Evolutionary conservation across 2,329 filamentous ascomycete species (phyloP), one percentile per base, ranked within the genome.

Genomic region (Calonectria crousiana): DNA sequence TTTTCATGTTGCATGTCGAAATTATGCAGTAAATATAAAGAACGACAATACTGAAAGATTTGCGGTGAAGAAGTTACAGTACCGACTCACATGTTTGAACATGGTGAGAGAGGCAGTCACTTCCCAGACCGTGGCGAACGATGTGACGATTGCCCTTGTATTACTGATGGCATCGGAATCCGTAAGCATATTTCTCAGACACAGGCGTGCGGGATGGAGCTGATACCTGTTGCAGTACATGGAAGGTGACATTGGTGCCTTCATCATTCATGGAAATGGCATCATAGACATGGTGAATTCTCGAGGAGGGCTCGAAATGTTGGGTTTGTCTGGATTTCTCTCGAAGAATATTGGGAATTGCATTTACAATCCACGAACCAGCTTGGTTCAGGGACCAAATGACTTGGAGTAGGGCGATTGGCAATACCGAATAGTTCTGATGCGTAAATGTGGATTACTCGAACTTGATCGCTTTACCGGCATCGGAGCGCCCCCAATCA

Each of bases 1-100:
- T 20, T 76, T 78, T 6, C 74, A 76, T 0, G 74, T 78, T 6
- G 76, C 76, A 6, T 78, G 76, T 20, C 75, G 76, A 18, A 76
- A 78, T 49, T 78, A 78, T n/a, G 71, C 62, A 4, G 10, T 38
- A 16, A 34, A 41, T 23, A 77, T 67, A 16, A 71, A 60, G 20
- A 78, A 78, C 13, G 56, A n/a, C 1, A 51, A 69, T 3, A n/a
- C 69, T 0, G 16, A 34, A 10, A 67, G 23, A 13, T 72, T 62
- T 32, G 20, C 20, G 6, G 38, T 66, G 6, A 60, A 60, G 32
- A 72, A 72, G 44, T 52, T 72, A 16, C 69, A 67, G 41, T 72
- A 72, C 9, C 32, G 70, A 11, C 13, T 72, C 4, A 44, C 41
- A 16, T 72, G 70, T 26, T 28, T 72, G 13, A 44, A 34, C 9